Percentiles rank a stretch among this genome's conserved stretches.
These are phyloP conservation scores for Podaxis rugospora DNA, from an alignment of 768 basidiomycete species.

Conservation along the genomic window DNA sequence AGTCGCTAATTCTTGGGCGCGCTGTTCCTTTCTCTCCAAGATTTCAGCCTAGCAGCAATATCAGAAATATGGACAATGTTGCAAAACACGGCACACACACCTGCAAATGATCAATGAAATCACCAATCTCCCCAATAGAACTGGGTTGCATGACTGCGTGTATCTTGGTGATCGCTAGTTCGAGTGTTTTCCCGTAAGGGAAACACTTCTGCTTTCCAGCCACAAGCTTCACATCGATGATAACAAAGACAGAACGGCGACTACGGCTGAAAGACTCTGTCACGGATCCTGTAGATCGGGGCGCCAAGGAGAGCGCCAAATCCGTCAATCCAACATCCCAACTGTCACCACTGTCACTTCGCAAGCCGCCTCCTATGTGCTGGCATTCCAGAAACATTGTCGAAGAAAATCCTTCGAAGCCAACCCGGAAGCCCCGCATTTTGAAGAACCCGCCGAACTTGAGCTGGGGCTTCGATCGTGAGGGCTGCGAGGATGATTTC, in stretches of 20 bases:
- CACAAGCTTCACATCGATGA: slow-evolving; percentile 60
- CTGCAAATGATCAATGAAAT: slow-evolving; percentile 84
- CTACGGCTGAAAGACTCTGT: slow-evolving; percentile 47
- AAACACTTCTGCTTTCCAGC: slow-evolving; percentile 26
- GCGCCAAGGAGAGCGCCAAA: slow-evolving; percentile 80
- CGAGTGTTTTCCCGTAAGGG: slow-evolving; percentile 31
- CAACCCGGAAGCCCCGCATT: slow-evolving; percentile 78
- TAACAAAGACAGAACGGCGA: slow-evolving; percentile 78
- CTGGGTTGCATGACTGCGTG: slow-evolving; percentile 95
- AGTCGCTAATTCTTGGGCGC: slow-evolving; percentile 71
- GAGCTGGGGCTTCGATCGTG: slow-evolving; percentile 18
- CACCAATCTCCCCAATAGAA: slow-evolving; percentile 86
- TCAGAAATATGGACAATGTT: not conserved
- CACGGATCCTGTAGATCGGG: slow-evolving; percentile 37
- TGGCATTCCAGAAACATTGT: slow-evolving; percentile 73
- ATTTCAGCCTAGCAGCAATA: slow-evolving; percentile 58
- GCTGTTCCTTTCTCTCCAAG: slow-evolving; percentile 64
- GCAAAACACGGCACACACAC: slow-evolving; percentile 29
- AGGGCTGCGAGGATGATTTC: slow-evolving; percentile 15
- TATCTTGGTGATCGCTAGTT: slow-evolving; percentile 64
- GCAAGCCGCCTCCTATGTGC: slow-evolving; percentile 62
- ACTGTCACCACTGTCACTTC: slow-evolving; percentile 36
- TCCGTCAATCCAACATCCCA: slow-evolving; percentile 76
- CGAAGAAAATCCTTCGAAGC: slow-evolving; percentile 70
- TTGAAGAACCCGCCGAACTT: slow-evolving; percentile 51